Conservation (phyloP, 352 stramenopile species). For the Phytophthora niederhauseri region DNA sequence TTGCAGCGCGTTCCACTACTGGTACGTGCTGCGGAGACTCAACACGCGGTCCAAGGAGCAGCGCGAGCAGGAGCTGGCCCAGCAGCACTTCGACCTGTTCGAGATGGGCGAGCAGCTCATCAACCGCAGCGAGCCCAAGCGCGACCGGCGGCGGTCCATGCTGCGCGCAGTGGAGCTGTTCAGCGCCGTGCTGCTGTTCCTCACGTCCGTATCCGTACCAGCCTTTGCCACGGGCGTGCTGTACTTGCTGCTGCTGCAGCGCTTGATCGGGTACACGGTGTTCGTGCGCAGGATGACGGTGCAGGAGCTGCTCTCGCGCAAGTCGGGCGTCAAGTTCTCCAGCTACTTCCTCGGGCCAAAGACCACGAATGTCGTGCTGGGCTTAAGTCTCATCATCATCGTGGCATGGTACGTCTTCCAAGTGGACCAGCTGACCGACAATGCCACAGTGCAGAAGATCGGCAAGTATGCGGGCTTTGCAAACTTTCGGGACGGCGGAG, state of each 20-base stretch:
- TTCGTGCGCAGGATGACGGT: conserved; percentile 65
- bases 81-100: conserved; percentile 64
- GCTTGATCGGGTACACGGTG: conserved; percentile 75
- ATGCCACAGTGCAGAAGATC: conserved; percentile 37
- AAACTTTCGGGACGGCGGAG: conserved; percentile 49
- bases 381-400: conserved; percentile 53
- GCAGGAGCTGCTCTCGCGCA: conserved; percentile 49
- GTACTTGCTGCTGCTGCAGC: conserved; percentile 62
- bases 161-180: conserved; percentile 53
- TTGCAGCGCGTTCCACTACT: conserved; percentile 65
- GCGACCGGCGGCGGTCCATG: conserved; percentile 33
- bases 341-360: conserved; percentile 54
- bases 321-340: conserved; percentile 32
- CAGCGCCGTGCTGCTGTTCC: conserved; percentile 57
- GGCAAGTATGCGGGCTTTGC: conserved; percentile 66
- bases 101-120: conserved; percentile 56
- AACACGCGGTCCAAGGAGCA: conserved; percentile 28
- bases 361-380: conserved; percentile 51
- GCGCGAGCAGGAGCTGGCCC: conserved; percentile 32
- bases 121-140: conserved; percentile 32
- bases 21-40: conserved; percentile 58
- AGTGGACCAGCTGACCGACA: conserved; percentile 45
- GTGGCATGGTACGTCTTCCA: conserved; percentile 65
- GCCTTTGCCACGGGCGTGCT: conserved; percentile 58
- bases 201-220: conserved; percentile 64